Conservation (phyloP, 352 stramenopile species). For the Pythium rhizo-oryzae region DNA sequence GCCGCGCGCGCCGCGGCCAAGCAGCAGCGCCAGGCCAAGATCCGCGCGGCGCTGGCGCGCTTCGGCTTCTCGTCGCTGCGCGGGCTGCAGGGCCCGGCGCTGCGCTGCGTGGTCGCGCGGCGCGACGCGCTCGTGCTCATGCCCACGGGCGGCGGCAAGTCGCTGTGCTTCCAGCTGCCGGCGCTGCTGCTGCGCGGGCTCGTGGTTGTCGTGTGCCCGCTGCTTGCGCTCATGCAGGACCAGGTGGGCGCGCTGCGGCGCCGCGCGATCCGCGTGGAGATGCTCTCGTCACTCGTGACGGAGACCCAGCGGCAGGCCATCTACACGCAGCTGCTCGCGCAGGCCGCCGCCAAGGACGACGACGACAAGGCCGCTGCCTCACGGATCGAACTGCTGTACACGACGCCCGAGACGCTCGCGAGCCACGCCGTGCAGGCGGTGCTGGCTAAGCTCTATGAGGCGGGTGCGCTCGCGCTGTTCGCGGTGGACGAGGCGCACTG, state of each 20-base stretch:
- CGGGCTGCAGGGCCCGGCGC: slow-evolving; percentile 42
- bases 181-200: slow-evolving; percentile 66
- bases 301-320: slow-evolving; percentile 37
- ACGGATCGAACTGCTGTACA: slow-evolving; percentile 77
- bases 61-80: slow-evolving; percentile 53
- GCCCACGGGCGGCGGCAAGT: slow-evolving; percentile 98
- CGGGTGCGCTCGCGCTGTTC: slow-evolving; percentile 50
- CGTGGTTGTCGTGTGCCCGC: slow-evolving; percentile 87
- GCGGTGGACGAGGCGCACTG: slow-evolving; percentile 93
- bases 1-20: no score
- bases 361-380: slow-evolving; percentile 6
- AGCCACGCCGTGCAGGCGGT: slow-evolving; percentile 52
- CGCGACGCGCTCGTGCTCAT: slow-evolving; percentile 89
- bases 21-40: slow-evolving; percentile 45
- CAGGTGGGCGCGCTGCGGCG: slow-evolving; percentile 70
- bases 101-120: slow-evolving; percentile 46
- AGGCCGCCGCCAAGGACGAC: not conserved
- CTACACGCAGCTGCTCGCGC: slow-evolving; percentile 35
- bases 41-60: slow-evolving; percentile 44
- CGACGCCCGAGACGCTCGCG: slow-evolving; percentile 86
- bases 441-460: slow-evolving; percentile 34
- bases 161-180: slow-evolving; percentile 96
- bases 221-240: slow-evolving; percentile 90
- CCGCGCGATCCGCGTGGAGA: slow-evolving; percentile 51
- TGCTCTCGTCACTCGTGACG: slow-evolving; percentile 54